Evolutionary conservation across 2,329 filamentous ascomycete species (phyloP).

Genomic region (Leptographium flavum): DNA sequence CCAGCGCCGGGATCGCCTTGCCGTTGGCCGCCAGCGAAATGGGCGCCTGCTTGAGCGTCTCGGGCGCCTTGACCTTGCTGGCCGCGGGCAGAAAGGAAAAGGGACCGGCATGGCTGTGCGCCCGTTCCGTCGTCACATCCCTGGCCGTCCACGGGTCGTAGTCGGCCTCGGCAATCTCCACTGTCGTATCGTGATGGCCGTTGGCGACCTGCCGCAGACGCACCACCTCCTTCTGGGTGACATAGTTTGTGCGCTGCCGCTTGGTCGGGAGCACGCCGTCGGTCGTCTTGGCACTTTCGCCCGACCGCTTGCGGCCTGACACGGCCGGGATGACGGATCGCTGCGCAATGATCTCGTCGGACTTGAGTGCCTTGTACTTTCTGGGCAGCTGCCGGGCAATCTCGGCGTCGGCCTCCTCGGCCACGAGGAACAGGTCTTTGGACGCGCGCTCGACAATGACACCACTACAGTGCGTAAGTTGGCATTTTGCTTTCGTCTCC

Average conservation of each 20-base stretch:
- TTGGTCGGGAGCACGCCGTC: constrained; percentile 65
- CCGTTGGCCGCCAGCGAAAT: constrained; percentile 73
- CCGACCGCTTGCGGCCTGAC: constrained; percentile 60
- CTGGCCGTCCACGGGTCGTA: constrained; percentile 64
- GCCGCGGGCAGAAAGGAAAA: constrained; percentile 54
- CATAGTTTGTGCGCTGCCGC: constrained; percentile 61
- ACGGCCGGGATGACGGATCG: constrained; percentile 74
- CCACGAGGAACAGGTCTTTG: constrained; percentile 72
- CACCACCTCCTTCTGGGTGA: constrained; percentile 72
- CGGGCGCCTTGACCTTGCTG: constrained; percentile 55
- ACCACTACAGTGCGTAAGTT: constrained; percentile 47
- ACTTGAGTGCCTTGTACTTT: constrained; percentile 51
- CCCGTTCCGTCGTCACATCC: constrained; percentile 17
- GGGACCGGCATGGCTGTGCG: constrained; percentile 29
- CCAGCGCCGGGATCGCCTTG: constrained; percentile 64
- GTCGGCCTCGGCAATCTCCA: constrained; percentile 44
- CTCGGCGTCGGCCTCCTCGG: constrained; percentile 55
- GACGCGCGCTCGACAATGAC: constrained; percentile 72
- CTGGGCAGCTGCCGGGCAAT: constrained; percentile 50
- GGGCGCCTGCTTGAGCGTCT: constrained; percentile 61
- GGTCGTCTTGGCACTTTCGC: constrained; percentile 42
- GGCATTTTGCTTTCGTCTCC: too few relatives aligned
- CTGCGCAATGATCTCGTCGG: constrained; percentile 79
- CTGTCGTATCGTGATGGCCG: constrained; percentile 43
- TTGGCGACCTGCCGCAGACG: constrained; percentile 69